These are phyloP conservation scores for Pythium periplocum DNA, from an alignment of 352 stramenopile genomes.

Conservation along the genomic window DNA sequence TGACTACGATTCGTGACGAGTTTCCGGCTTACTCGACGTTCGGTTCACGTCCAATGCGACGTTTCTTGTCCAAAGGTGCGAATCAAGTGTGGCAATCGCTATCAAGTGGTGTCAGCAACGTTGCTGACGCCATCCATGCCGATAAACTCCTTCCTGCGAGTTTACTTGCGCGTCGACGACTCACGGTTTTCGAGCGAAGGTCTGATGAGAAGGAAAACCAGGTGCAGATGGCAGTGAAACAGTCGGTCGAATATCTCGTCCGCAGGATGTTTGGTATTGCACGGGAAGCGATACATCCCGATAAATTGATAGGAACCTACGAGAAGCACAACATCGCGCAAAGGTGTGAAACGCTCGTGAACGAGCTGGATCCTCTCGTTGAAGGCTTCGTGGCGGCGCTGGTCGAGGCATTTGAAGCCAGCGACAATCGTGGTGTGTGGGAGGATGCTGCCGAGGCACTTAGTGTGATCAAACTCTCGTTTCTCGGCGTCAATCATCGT, in stretches of 20 bases:
- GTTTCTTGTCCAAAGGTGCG: background rate
- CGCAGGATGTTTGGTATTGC: constrained; percentile 9
- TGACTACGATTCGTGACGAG: background rate
- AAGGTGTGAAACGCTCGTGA: constrained; percentile 14
- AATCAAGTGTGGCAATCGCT: background rate
- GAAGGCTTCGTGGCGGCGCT: constrained; percentile 10
- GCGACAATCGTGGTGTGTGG: constrained; percentile 12
- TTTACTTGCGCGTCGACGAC: background rate
- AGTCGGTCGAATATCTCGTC: constrained; percentile 6
- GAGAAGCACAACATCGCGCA: constrained; percentile 14
- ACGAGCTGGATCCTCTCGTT: constrained; percentile 9
- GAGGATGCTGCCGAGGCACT: constrained; percentile 3
- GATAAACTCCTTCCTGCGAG: constrained; percentile 3
- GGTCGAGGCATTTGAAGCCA: constrained; percentile 8
- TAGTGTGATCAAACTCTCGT: constrained; percentile 1
- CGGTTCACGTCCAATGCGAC: constrained; percentile 6
- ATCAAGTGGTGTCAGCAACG: background rate
- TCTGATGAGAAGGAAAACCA: too few species aligned
- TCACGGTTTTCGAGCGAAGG: too few species aligned
- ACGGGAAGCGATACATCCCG: constrained; percentile 13
- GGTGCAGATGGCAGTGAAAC: background rate
- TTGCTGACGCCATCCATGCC: constrained; percentile 2
- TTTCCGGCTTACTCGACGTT: constrained; percentile 18
- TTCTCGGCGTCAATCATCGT: constrained; percentile 1
- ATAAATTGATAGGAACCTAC: constrained; percentile 18